Evolutionary conservation across 2,329 filamentous ascomycete species (phyloP), one percentile per base, ranked within the genome.

Genomic region (Phialophora chinensis): DNA sequence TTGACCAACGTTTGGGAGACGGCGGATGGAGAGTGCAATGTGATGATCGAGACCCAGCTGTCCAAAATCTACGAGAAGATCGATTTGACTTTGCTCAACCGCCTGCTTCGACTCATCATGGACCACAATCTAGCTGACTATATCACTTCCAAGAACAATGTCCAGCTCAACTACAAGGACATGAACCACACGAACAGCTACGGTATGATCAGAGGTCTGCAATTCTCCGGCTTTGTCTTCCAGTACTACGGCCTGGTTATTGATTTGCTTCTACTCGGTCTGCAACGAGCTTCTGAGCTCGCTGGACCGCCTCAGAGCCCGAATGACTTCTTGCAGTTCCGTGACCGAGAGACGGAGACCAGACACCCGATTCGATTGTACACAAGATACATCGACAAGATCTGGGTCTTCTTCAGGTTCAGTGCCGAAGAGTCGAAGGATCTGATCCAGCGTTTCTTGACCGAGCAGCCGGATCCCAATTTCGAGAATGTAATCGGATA

Each of bases 1-100:
- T 83, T 99, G 55, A 91, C 93, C 74, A 91, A 92, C 72, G 93
- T 99, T 31, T 99, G 95, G 95, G 91, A 96, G 75, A 91, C 91
- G 23, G 88, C 92, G 53, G 90, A 98, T 73, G 95, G 95, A 69
- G 93, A 99, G 79, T 98, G 94, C 79, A 97, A 97, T 73, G 95
- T 99, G 69, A 93, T 99, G 90, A 93, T 99, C 60, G 95, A 99
- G 82, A 99, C 96, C 0, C 91, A 97, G 73, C 83, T 99, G 2
- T 97, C 95, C n/a, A 99, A 99, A 80, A 93, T 99, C 54, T 99
- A 99, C 72, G 95, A 99, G 82, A 99, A 99, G 86, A 97, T 99
- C 69, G 95, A 99, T 81, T 82, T 99, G 69, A 99, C 95, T 0
- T 84, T 99, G 65, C 87, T 99, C 73, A 99, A 99, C 81, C 91